Evolutionary conservation across 306 rosid species (phyloP), one percentile per base, ranked within the genome.

Genomic region (Hippophae rhamnoides): DNA sequence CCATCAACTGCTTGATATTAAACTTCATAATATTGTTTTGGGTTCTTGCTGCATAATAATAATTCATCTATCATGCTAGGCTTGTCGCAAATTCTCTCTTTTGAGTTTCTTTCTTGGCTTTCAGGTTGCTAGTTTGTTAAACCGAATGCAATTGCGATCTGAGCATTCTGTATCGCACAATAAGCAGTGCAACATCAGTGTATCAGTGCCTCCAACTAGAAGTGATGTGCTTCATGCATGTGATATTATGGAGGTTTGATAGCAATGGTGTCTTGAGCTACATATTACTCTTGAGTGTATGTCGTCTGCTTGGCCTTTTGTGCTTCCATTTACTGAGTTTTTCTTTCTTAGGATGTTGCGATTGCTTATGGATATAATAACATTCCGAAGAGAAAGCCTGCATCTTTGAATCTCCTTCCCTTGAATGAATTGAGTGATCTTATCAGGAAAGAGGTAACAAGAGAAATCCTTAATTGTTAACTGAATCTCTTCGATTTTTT

Each of bases 221-320:
- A 92, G 96, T 76, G 98, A 92, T 25, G 68, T 92, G 57, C 95
- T 92, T 76, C 98, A 92, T 60, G 89, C 98, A 52, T 87, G 96
- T 73, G 96, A 92, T 78, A 86, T 92, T 63, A 80, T 85, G 98
- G 98, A 87, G 98, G 98, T 92, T 63, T 41, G 50, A 50, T 61
- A 46, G 61, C 57, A 23, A 62, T 51, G 38, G 7, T 47, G 41
- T 64, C 43, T 57, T 47, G 47, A 52, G 42, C 63, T 61, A 26
- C 46, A 42, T 57, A 58, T 70, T 42, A 48, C 7, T 60, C 58
- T 43, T 60, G 27, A 47, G 41, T 40, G 13, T 57, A 59, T 7
- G 26, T 38, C 50, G 46, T 8, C 46, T 18, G 25, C 48, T 62
- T 52, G 41, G 52, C 45, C 25, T 68, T 46, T 48, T 72, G 51